Evolutionary conservation across 2,329 filamentous ascomycete genomes (phyloP).

Genomic region (Fusarium pseudoanthophilum): DNA sequence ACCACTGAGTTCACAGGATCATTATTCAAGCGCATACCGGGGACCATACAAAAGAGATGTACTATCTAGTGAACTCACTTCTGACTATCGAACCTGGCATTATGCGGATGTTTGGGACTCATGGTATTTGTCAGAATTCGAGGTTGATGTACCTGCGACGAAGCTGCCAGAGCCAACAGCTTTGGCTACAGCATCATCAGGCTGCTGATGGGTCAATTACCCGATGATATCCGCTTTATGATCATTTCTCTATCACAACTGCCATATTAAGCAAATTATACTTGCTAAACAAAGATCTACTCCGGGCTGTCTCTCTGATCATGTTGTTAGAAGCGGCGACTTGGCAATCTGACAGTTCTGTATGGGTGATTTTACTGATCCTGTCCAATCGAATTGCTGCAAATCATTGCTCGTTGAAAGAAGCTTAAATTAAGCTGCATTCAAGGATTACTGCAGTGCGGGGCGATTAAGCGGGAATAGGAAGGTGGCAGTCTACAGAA

Average conservation of each 20-base stretch:
- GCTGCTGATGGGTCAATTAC: neutral
- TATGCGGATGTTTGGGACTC: too few species aligned
- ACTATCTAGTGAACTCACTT: neutral
- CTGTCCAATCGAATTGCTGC: slow-evolving; percentile 5
- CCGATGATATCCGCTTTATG: neutral
- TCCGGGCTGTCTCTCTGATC: neutral
- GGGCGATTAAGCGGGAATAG: slow-evolving; percentile 28
- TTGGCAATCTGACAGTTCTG: neutral
- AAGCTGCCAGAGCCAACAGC: neutral
- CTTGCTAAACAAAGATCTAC: neutral
- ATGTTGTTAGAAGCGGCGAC: neutral
- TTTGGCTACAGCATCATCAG: neutral
- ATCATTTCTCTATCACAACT: neutral
- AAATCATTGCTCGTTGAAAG: slow-evolving; percentile 13
- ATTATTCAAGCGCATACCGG: neutral
- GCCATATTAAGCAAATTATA: neutral
- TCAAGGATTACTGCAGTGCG: slow-evolving; percentile 24
- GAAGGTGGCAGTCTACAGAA: slow-evolving; percentile 36
- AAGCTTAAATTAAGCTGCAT: slow-evolving; percentile 41
- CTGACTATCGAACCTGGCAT: neutral
- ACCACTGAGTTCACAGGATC: neutral
- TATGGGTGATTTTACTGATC: neutral
- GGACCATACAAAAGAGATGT: neutral
- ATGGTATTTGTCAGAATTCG: neutral
- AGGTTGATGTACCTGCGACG: neutral